Evolutionary conservation across 768 basidiomycete genomes (phyloP).

Genomic region (Xanthoconium purpureum): DNA sequence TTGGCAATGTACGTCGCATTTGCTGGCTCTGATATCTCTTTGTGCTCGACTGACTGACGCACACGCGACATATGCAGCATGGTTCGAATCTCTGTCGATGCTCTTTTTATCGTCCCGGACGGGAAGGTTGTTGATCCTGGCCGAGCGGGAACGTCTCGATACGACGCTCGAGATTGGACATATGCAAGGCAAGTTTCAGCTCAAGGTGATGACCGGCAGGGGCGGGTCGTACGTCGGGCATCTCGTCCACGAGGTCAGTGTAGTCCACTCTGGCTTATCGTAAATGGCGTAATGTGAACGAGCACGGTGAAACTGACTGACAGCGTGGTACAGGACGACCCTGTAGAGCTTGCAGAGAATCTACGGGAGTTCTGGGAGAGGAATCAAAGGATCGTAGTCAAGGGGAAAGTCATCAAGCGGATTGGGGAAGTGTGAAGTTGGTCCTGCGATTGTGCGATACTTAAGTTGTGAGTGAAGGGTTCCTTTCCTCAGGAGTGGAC

Average conservation of each 20-base stretch:
- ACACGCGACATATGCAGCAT: conserved; percentile 50
- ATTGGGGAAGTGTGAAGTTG: conserved; percentile 44
- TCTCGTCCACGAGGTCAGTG: conserved; percentile 84
- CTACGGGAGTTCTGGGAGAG: conserved; percentile 88
- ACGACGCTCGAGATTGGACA: conserved; percentile 93
- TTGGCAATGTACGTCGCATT: conserved; percentile 68
- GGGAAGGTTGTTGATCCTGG: conserved; percentile 85
- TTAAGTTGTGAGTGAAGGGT: no score
- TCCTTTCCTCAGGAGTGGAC: no score
- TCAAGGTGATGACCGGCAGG: conserved; percentile 65
- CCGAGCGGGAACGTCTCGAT: conserved; percentile 91
- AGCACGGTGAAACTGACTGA: background rate
- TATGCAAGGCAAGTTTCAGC: conserved; percentile 95
- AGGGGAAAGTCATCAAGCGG: conserved; percentile 46
- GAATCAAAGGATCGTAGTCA: conserved; percentile 72
- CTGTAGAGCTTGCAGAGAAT: conserved; percentile 71
- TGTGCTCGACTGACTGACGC: background rate
- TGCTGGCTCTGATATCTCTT: background rate
- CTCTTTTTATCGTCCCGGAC: conserved; percentile 74
- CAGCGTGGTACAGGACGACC: conserved; percentile 66
- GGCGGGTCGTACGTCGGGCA: conserved; percentile 67
- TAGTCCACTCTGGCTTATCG: background rate
- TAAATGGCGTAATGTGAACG: no score
- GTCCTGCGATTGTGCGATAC: background rate
- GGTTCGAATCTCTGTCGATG: conserved; percentile 84